Evolutionary conservation across 306 rosid genomes (phyloP).

Genomic region (Citrullus colocynthis): DNA sequence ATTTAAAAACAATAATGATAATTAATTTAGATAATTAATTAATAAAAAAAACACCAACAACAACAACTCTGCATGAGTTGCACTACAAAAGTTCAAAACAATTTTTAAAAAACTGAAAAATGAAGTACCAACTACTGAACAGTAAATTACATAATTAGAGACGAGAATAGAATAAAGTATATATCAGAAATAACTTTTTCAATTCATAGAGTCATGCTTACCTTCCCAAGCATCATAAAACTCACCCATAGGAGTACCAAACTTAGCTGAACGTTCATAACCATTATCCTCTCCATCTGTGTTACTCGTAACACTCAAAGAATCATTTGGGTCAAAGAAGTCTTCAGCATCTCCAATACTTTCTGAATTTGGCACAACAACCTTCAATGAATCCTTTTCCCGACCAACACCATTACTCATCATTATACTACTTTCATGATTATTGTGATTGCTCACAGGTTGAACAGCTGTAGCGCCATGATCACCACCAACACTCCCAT

Average conservation of each 20-base stretch:
- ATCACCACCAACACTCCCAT: conserved; percentile 11
- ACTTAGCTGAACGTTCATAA: conserved; percentile 29
- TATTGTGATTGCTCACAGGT: conserved; percentile 16
- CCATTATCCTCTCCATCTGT: conserved; percentile 71
- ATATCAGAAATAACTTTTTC: background rate
- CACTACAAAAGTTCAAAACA: background rate
- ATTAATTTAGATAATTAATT: no score
- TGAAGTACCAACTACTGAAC: background rate
- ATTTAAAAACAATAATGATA: no score
- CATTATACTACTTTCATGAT: conserved; percentile 16
- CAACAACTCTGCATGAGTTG: background rate
- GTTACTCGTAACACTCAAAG: conserved; percentile 52
- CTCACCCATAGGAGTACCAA: conserved; percentile 36
- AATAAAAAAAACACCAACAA: background rate
- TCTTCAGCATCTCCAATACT: conserved; percentile 53
- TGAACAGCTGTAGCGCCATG: conserved; percentile 19
- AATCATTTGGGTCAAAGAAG: conserved; percentile 67
- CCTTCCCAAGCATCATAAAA: conserved; percentile 95
- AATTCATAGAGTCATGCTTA: conserved; percentile 14
- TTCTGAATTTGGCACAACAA: conserved; percentile 19
- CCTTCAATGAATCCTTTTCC: conserved; percentile 19
- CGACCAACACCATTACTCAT: conserved; percentile 12
- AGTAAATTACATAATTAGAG: background rate
- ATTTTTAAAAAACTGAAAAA: background rate
- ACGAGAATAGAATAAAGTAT: background rate